Percentiles rank a stretch among this genome's conserved stretches.
Evolutionary conservation across 139 green algal genomes (phyloP).

Genomic region (Tetradesmus lagerheimii): DNA sequence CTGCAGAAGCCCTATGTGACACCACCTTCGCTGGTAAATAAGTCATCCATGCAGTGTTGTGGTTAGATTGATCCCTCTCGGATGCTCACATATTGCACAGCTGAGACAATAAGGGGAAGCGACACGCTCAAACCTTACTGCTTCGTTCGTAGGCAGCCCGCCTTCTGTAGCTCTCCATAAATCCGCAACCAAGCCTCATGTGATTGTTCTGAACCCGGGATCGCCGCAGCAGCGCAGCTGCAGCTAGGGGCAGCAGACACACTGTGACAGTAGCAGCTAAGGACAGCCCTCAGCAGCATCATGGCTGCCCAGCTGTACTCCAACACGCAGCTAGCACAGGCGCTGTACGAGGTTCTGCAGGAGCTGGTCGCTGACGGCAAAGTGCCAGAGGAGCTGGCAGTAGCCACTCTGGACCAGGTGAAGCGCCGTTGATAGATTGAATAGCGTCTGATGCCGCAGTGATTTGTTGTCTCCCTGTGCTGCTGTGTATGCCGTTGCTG

Average conservation of each 20-base stretch:
- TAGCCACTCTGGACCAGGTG: conserved; percentile 58
- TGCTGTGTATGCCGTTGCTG: too few species aligned
- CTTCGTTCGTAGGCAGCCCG: neutral
- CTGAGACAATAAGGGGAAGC: neutral
- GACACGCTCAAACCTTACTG: neutral
- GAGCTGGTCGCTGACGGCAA: conserved; percentile 61
- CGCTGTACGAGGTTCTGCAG: conserved; percentile 55
- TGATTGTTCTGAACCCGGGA: neutral
- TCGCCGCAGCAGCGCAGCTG: neutral
- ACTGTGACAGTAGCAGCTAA: neutral
- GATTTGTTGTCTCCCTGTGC: too few species aligned
- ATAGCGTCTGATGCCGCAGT: too few species aligned
- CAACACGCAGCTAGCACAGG: conserved; percentile 53
- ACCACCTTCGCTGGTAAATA: neutral
- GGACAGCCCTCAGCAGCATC: neutral
- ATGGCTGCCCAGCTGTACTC: conserved; percentile 57
- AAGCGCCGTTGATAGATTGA: neutral
- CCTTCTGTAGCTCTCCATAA: neutral
- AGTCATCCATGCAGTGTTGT: too few species aligned
- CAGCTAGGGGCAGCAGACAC: neutral
- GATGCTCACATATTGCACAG: too few species aligned
- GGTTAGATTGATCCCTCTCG: too few species aligned
- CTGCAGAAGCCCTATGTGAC: neutral
- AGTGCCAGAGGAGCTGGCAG: conserved; percentile 56
- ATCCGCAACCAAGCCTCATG: neutral